These are phyloP conservation scores for Anthracocystis walkeri DNA, from an alignment of 1,284 basidiomycete genomes.

Conservation along the genomic window DNA sequence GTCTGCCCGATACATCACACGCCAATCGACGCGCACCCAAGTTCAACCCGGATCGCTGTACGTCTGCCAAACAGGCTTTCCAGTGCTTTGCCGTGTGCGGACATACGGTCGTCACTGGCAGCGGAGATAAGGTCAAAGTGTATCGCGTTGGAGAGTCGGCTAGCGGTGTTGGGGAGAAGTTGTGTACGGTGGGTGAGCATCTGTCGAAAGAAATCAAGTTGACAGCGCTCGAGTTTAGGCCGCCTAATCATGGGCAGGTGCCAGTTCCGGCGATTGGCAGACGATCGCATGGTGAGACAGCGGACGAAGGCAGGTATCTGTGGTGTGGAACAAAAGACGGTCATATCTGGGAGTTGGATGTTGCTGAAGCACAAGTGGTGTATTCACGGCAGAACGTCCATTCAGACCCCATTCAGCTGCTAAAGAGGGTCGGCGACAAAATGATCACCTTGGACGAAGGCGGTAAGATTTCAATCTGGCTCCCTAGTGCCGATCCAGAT, in stretches of 20 bases:
- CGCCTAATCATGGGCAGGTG: constrained; percentile 36
- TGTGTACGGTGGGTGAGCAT: constrained; percentile 53
- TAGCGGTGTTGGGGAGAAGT: constrained; percentile 41
- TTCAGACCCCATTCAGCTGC: constrained; percentile 51
- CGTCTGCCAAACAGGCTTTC: constrained; percentile 34
- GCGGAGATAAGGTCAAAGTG: constrained; percentile 57
- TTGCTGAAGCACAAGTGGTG: constrained; percentile 45
- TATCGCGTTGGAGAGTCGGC: constrained; percentile 56
- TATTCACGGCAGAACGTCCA: constrained; percentile 53
- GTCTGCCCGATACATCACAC: constrained; percentile 47
- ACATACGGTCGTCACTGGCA: constrained; percentile 50
- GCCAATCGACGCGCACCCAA: constrained; percentile 51
- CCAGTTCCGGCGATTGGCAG: constrained; percentile 25
- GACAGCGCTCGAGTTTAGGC: constrained; percentile 51
- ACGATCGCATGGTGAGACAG: constrained; percentile 42
- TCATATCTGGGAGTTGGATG: constrained; percentile 63
- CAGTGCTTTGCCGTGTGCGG: constrained; percentile 53
- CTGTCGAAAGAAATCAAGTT: constrained; percentile 54
- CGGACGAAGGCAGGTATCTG: constrained; percentile 56
- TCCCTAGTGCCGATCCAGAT: constrained; percentile 37
- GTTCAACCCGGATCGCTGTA: constrained; percentile 46
- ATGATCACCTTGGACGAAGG: constrained; percentile 66
- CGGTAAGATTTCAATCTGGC: constrained; percentile 66
- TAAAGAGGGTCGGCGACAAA: constrained; percentile 55
- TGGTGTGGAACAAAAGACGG: constrained; percentile 66